Evolutionary conservation across 805 yeast species (phyloP).

Genomic region (Wickerhamiella kurtzmanii): DNA sequence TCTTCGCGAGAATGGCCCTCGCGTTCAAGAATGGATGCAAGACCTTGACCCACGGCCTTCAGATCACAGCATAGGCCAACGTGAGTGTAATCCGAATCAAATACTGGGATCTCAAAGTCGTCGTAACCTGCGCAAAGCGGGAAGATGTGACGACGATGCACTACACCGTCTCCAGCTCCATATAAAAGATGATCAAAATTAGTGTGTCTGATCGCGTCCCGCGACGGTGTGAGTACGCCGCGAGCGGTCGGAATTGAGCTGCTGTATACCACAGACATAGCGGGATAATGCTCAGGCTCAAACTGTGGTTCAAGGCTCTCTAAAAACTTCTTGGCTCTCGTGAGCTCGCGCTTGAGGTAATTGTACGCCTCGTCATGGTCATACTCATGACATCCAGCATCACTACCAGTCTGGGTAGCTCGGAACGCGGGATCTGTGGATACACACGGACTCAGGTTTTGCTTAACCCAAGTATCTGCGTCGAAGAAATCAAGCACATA

Average conservation of each 20-base stretch:
- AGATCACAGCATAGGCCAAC: slow-evolving; percentile 67
- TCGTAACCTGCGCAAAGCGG: slow-evolving; percentile 67
- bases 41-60: slow-evolving; percentile 56
- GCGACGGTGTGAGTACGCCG: slow-evolving; percentile 54
- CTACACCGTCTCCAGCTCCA: slow-evolving; percentile 92
- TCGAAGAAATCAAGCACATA: slow-evolving; percentile 57
- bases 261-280: slow-evolving; percentile 71
- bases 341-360: slow-evolving; percentile 50
- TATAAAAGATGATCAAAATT: slow-evolving; percentile 63
- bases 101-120: slow-evolving; percentile 40
- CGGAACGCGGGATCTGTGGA: slow-evolving; percentile 19
- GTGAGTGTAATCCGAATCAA: slow-evolving; percentile 58
- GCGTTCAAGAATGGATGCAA: slow-evolving; percentile 48
- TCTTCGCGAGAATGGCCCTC: slow-evolving; percentile 25
- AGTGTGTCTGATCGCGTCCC: slow-evolving; percentile 53
- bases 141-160: slow-evolving; percentile 67
- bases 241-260: slow-evolving; percentile 73
- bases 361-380: slow-evolving; percentile 41
- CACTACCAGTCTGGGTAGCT: slow-evolving; percentile 6
- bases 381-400: slow-evolving; percentile 8
- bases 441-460: slow-evolving; percentile 64
- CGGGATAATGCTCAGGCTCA: slow-evolving; percentile 50
- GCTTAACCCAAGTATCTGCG: slow-evolving; percentile 65
- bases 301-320: slow-evolving; percentile 30
- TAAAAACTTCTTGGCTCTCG: slow-evolving; percentile 43